Evolutionary conservation across 345 rosid genomes (phyloP).

Genomic region (Noccaea caerulescens): DNA sequence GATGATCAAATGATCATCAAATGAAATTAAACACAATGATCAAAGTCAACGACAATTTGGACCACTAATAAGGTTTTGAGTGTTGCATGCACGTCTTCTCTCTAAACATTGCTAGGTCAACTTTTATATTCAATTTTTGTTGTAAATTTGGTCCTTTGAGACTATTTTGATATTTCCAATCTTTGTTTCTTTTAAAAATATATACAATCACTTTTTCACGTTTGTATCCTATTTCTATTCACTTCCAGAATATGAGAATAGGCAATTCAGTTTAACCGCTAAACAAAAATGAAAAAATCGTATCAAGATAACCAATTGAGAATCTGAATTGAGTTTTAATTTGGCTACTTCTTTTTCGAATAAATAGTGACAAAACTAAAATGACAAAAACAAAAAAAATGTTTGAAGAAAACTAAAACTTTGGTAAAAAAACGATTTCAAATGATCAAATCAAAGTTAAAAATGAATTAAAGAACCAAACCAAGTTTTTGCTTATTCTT

Average conservation of each 20-base stretch:
- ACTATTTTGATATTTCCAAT: conserved; percentile 6
- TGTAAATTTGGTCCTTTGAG: background rate
- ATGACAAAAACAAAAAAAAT: background rate
- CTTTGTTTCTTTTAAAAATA: conserved; percentile 13
- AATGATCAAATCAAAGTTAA: background rate
- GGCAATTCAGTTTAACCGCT: background rate
- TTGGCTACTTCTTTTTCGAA: background rate
- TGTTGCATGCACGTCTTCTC: conserved; percentile 39
- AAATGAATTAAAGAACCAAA: background rate
- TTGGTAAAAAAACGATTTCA: background rate
- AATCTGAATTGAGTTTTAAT: background rate
- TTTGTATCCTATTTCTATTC: background rate
- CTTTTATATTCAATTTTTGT: conserved; percentile 3
- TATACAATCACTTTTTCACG: background rate
- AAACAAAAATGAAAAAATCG: background rate
- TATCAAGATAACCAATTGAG: background rate
- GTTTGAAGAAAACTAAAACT: background rate
- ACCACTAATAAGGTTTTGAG: conserved; percentile 1
- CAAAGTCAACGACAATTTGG: conserved; percentile 19
- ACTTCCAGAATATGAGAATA: background rate
- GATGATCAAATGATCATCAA: conserved; percentile 4
- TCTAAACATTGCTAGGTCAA: background rate
- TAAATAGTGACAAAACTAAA: background rate
- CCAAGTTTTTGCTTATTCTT: background rate
- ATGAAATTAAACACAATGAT: conserved; percentile 12